Conservation (phyloP, 1,139 yeast species). For the Candida anutae region DNA sequence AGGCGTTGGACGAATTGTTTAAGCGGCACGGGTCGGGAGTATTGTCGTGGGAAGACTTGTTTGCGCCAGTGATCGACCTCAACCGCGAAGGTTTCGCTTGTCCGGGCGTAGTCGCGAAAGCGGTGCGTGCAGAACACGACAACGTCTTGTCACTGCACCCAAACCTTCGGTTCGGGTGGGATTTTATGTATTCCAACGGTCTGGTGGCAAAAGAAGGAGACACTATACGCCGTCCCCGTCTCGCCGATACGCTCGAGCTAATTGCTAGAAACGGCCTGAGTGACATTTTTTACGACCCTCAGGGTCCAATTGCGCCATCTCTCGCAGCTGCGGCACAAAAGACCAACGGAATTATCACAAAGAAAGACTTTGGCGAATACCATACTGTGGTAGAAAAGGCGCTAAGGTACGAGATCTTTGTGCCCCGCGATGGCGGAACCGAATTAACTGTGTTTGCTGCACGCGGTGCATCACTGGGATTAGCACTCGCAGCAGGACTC, state of each 20-base stretch:
- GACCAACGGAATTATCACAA: constrained; percentile 56
- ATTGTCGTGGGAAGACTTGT: constrained; percentile 62
- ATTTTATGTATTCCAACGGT: constrained; percentile 36
- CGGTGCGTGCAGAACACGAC: constrained; percentile 15
- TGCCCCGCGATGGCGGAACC: too few species aligned
- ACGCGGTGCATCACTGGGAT: constrained; percentile 78
- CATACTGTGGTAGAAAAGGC: constrained; percentile 39
- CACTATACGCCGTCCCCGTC: constrained; percentile 44
- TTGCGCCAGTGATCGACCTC: constrained; percentile 67
- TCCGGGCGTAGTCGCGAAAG: constrained; percentile 36
- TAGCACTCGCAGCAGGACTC: constrained; percentile 72
- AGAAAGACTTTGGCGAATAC: constrained; percentile 60
- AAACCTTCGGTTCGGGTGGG: constrained; percentile 39
- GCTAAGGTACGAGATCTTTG: constrained; percentile 32
- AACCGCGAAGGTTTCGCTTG: constrained; percentile 64
- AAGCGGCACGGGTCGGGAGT: constrained; percentile 61
- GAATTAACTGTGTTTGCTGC: constrained; percentile 53
- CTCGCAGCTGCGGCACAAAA: constrained; percentile 38
- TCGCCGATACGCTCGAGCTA: constrained; percentile 58
- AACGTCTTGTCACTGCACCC: constrained; percentile 24
- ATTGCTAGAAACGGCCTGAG: constrained; percentile 72
- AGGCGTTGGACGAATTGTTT: constrained; percentile 63
- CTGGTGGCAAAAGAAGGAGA: constrained; percentile 48
- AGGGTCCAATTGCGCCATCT: constrained; percentile 60
- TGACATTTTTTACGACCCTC: constrained; percentile 75